phyloP scores from a whole-genome alignment of 202 grass and related monocot species.

The Zoysia matrella region DNA sequence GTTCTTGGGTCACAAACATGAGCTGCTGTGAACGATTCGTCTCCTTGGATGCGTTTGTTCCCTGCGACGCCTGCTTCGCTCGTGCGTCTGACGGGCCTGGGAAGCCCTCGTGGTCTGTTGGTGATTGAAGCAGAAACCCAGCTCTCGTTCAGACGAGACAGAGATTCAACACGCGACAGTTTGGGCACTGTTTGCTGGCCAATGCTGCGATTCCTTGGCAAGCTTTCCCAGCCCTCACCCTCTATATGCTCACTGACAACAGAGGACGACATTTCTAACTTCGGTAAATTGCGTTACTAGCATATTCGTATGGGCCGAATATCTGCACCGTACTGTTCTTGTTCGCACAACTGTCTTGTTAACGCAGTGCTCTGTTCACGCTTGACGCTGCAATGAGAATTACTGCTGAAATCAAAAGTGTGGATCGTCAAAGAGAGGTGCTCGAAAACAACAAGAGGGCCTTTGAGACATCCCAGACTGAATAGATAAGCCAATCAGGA shows the following conservation, averaged over 20 bases:
- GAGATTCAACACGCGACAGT: slow-evolving; percentile 43
- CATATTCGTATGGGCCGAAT: no score
- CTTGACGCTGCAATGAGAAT: no score
- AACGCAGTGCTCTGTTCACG: no score
- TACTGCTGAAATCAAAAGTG: no score
- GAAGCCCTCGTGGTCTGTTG: slow-evolving; percentile 5
- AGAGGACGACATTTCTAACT: no score
- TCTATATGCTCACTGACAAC: no score
- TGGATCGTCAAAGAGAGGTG: slow-evolving; percentile 17
- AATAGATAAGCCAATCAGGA: slow-evolving; percentile 7
- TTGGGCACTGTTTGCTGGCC: slow-evolving; percentile 30
- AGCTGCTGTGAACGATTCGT: slow-evolving; percentile 43
- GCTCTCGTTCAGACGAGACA: slow-evolving; percentile 51
- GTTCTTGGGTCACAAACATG: no score
- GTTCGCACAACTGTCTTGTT: no score
- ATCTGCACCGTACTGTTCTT: no score
- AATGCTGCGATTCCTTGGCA: slow-evolving; percentile 10
- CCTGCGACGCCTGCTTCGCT: slow-evolving; percentile 37
- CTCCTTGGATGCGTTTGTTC: slow-evolving; percentile 46
- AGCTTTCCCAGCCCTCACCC: neutral
- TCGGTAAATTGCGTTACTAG: no score
- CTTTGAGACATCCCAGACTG: slow-evolving; percentile 21
- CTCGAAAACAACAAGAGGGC: slow-evolving; percentile 16
- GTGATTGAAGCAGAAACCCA: slow-evolving; percentile 30
- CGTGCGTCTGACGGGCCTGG: slow-evolving; percentile 11